A percentile compares a stretch with the other conserved stretches of the same genome.
Conservation (phyloP, 148 eudicot genomes). For the Rheum nobile region DNA sequence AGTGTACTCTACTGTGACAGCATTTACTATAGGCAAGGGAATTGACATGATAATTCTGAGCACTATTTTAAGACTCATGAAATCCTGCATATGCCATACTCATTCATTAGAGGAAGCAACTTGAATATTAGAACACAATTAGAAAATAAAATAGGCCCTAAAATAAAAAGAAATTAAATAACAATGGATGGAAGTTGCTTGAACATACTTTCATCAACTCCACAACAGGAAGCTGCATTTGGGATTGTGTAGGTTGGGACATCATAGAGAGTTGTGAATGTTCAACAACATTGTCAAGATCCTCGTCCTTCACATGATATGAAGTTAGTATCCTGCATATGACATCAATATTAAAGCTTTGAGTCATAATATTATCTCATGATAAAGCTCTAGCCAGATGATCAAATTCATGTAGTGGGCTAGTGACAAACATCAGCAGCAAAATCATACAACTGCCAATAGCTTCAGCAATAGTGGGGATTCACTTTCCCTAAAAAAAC, state of each 20-base stretch:
- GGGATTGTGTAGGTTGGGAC: conserved; percentile 62
- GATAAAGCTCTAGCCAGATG: neutral
- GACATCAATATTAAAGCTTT: neutral
- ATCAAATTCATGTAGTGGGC: neutral
- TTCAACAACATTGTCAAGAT: conserved; percentile 47
- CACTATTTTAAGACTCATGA: conserved; percentile 90
- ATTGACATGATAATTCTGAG: conserved; percentile 85
- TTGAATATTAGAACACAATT: neutral
- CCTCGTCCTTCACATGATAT: conserved; percentile 74
- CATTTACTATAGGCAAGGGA: conserved; percentile 73
- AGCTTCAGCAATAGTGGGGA: neutral
- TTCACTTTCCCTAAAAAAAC: too few relatives aligned
- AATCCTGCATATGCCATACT: conserved; percentile 45
- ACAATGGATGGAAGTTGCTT: neutral
- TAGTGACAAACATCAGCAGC: neutral
- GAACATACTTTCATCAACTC: conserved; percentile 77
- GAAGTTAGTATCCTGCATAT: conserved; percentile 66
- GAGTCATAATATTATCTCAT: neutral
- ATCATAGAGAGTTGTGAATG: conserved; percentile 39
- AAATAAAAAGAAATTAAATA: neutral
- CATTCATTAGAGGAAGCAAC: neutral
- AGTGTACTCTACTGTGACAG: conserved; percentile 61
- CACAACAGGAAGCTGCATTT: conserved; percentile 77
- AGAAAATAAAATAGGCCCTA: neutral
- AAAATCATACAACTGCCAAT: neutral